A percentile compares a stretch with the other conserved stretches of the same genome.
phyloP scores from a whole-genome alignment of 2,329 filamentous ascomycete species.

The Pseudovirgaria hyperparasitica region DNA sequence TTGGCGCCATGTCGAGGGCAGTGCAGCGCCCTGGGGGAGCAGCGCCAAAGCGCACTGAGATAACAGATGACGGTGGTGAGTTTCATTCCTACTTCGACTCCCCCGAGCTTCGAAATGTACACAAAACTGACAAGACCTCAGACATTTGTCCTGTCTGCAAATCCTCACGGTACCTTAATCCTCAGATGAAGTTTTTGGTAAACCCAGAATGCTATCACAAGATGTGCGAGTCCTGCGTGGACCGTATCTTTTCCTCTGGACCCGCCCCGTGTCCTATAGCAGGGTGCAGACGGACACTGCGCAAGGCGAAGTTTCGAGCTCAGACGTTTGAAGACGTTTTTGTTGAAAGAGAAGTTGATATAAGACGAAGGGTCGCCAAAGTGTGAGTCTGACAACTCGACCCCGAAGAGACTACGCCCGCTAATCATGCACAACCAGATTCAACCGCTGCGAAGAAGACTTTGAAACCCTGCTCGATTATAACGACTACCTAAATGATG shows the following conservation, averaged over 20 bases:
- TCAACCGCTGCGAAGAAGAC: constrained; percentile 83
- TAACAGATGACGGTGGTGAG: constrained; percentile 25
- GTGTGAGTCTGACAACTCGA: constrained; percentile 27
- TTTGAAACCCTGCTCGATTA: constrained; percentile 74
- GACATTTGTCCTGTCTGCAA: constrained; percentile 97
- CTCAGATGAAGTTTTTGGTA: constrained; percentile 86
- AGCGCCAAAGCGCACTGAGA: constrained; percentile 12
- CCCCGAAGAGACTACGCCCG: not conserved
- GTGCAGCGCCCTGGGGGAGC: constrained; percentile 15
- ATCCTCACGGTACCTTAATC: constrained; percentile 88
- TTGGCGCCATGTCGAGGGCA: constrained; percentile 23
- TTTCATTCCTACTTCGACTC: constrained; percentile 11
- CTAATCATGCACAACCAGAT: constrained; percentile 36
- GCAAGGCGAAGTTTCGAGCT: constrained; percentile 69
- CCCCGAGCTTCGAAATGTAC: constrained; percentile 4
- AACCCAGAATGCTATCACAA: constrained; percentile 98
- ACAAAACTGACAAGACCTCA: constrained; percentile 11
- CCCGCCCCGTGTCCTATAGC: constrained; percentile 88
- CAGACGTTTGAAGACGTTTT: constrained; percentile 83
- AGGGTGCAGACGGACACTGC: constrained; percentile 74
- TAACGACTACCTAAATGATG: constrained; percentile 90
- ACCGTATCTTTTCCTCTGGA: constrained; percentile 83
- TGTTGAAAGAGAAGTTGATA: constrained; percentile 89
- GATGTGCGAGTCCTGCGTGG: constrained; percentile 94
- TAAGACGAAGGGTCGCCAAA: constrained; percentile 61